These are phyloP conservation scores for Schizophyllum commune DNA, from an alignment of 1,284 basidiomycete genomes.

Conservation along the genomic window DNA sequence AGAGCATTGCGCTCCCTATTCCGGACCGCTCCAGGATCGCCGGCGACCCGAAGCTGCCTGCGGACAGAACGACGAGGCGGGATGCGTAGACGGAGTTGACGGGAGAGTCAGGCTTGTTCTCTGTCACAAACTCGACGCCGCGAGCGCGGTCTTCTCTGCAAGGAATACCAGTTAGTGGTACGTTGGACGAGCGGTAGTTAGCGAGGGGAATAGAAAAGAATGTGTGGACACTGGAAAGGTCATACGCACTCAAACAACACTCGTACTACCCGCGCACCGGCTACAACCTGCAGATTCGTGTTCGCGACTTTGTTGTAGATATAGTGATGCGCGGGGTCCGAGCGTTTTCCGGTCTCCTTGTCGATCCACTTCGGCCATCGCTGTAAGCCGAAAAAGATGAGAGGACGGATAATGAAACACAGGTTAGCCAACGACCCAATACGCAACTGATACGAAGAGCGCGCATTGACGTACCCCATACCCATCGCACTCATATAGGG, in stretches of 20 bases:
- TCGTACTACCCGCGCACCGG: conserved; percentile 33
- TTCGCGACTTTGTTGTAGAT: conserved; percentile 42
- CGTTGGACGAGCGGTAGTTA: no score
- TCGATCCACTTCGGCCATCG: conserved; percentile 23
- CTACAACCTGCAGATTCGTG: conserved; percentile 27
- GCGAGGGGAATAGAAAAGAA: no score
- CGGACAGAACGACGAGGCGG: conserved; percentile 40
- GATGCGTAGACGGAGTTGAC: conserved; percentile 25
- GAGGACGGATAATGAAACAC: neutral
- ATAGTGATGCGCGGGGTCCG: conserved; percentile 49
- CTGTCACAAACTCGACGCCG: conserved; percentile 44
- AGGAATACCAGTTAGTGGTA: no score
- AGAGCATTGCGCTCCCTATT: conserved; percentile 33
- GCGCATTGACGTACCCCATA: no score
- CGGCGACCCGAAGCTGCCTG: conserved; percentile 49
- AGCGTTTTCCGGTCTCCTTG: conserved; percentile 42
- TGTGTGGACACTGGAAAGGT: no score
- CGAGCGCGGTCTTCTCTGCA: conserved; percentile 15
- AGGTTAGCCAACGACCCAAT: no score
- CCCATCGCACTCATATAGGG: conserved; percentile 29
- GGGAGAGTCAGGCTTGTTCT: conserved; percentile 10
- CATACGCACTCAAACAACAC: conserved; percentile 47
- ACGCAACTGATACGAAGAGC: no score
- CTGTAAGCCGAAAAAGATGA: no score
- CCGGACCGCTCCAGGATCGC: conserved; percentile 48